phyloP scores from a whole-genome alignment of 805 yeast species.

The Nakazawaea ishiwadae region DNA sequence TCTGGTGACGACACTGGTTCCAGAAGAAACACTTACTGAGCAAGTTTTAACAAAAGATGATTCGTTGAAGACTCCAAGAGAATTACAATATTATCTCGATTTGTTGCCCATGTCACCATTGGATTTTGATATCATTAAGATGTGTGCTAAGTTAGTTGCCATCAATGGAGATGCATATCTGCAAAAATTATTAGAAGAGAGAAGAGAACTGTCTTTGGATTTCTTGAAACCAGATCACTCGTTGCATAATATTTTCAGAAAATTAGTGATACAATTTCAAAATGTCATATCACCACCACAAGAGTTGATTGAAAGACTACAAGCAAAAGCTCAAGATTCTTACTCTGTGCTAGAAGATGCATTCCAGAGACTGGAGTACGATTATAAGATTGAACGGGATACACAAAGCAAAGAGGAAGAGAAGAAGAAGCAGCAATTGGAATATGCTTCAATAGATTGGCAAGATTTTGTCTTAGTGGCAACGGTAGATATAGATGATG shows the following conservation, averaged over 20 bases:
- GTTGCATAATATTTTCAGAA: constrained; percentile 44
- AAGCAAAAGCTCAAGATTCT: constrained; percentile 25
- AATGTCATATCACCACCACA: constrained; percentile 25
- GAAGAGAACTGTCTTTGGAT: constrained; percentile 46
- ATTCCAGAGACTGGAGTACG: constrained; percentile 52
- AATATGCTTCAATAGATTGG: constrained; percentile 84
- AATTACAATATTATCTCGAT: constrained; percentile 24
- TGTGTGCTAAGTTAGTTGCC: constrained; percentile 68
- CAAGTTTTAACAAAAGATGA: too few species aligned
- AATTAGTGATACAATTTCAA: constrained; percentile 54
- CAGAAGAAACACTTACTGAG: too few species aligned
- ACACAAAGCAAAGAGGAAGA: constrained; percentile 25
- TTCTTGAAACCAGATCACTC: constrained; percentile 62
- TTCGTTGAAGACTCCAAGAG: constrained; percentile 17
- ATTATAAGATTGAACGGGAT: constrained; percentile 31
- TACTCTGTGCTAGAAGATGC: constrained; percentile 40
- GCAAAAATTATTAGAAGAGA: constrained; percentile 30
- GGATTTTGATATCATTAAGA: constrained; percentile 66
- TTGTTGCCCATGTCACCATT: constrained; percentile 43
- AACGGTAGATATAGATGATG: constrained; percentile 57
- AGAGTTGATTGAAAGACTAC: constrained; percentile 16
- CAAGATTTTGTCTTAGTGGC: constrained; percentile 72
- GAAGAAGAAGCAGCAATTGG: constrained; percentile 36
- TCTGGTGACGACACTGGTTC: too few species aligned
- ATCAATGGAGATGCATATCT: constrained; percentile 48